Base-by-base conservation (phyloP, 1,139 yeast species). In the Meyerozyma sp. region DNA sequence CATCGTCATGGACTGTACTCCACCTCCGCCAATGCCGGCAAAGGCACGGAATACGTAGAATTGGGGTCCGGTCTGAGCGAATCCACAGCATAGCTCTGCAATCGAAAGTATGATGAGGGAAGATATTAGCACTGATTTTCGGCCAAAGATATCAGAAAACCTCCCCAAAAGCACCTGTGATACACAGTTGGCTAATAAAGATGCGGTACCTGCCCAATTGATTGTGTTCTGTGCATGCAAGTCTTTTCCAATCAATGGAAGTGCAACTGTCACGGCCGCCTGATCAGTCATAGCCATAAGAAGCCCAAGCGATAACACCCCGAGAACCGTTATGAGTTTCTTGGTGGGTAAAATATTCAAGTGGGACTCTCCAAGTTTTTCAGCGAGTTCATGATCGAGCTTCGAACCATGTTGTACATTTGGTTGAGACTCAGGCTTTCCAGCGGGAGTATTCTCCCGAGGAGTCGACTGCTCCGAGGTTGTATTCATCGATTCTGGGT, bases 171-270 rank as follows among this genome's bases (percentile, higher is more conserved):
- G 55, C 3, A 71, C 74, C 52, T 71, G 77, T 51, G 71, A 70
- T 25, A 70, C 73, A 27, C 72, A 63, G 46, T 69, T 71, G 18
- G 77, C 76, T 41, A 75, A 63, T 43, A 76, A 56, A 6, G 72
- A 56, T 11, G 81, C 68, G 5, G 79, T 73, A 44, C 79, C 80
- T 2, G 79, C 79, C 79, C 80, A 76, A 42, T 75, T 70, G 44
- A 71, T 70, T 10, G 73, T 58, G 36, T 59, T 57, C 47, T 68
- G 62, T 16, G 73, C 67, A 32, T 65, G 46, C 40, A 71, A 57
- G 38, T 68, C 73, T 40, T 59, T 55, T 14, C 66, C 73, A 28
- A 71, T 69, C 3, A 47, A 46, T 1, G 75, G 56, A 36, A 71
- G 57, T 3, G 70, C 74, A 6, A 69, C 66, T 1, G 75, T 64